Base-by-base conservation (phyloP, 2,329 filamentous ascomycete species). In the Claviceps arundinis region DNA sequence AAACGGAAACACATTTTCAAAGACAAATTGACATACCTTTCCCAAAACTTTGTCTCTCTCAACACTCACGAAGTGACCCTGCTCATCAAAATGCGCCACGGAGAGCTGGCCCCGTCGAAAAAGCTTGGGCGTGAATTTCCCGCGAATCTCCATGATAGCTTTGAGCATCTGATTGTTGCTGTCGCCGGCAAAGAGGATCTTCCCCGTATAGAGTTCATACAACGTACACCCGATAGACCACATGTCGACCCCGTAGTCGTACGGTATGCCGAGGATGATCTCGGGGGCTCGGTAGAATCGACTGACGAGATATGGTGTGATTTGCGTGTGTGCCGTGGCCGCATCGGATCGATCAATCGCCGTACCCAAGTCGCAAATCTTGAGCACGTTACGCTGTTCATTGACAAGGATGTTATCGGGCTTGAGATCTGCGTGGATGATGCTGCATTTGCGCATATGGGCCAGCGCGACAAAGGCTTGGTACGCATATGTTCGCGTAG, bases 161-260 rank as follows among this genome's bases (percentile, higher is more conserved):
- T 88, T 87, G 55, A 98, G 80, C 93, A 98, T 98, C 71, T 95
- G 89, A 64, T 98, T 98, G 73, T 98, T 98, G 70, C 88, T 93
- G 57, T 87, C 81, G 54, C 93, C 93, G 1, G 89, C 89, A 66
- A 98, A 98, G 37, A 98, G 75, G 53, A 98, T 97, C 67, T 96
- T 95, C 62, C 93, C 93, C 0, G 93, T 97, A 72, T 95, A 97
- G 42, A 98, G 75, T 70, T 98, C 93, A 67, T 95, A 98, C 34
- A 97, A 75, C 0, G 93, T 98, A 70, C 93, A 98, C 40, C 93
- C 94, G 58, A 97, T 89, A 7, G 91, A 94, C 93, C 93, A 98
- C 75, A 95, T 87, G 67, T 98, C 93, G 58, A 97, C 88, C 7
- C 86, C 85, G 65, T 91, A 94, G 65, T 95, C 89, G 66, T 95